phyloP scores from a whole-genome alignment of 352 stramenopile genomes.

The Globisporangium emineosum region DNA sequence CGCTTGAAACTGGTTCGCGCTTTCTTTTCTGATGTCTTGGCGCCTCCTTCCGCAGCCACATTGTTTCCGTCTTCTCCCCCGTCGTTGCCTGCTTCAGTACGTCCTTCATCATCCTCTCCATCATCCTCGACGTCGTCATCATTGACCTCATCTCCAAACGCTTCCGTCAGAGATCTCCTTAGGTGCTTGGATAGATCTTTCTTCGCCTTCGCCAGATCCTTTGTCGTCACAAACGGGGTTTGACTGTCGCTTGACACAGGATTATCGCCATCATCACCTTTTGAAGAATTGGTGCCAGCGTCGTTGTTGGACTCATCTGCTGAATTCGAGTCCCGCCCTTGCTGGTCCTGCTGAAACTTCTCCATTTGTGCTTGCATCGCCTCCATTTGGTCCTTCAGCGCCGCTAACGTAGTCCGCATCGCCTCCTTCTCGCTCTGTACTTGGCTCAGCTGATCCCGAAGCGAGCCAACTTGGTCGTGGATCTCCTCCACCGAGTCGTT shows the following conservation, averaged over 20 bases:
- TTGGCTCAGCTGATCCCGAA: conserved; percentile 40
- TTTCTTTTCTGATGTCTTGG: background rate
- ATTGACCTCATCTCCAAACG: conserved; percentile 33
- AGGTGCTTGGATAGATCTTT: conserved; percentile 43
- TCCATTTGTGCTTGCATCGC: conserved; percentile 46
- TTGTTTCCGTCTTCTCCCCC: background rate
- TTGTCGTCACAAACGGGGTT: conserved; percentile 34
- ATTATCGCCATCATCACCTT: background rate
- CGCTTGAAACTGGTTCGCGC: conserved; percentile 14
- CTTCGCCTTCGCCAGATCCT: conserved; percentile 47
- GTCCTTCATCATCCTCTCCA: conserved; percentile 24
- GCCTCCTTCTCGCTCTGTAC: conserved; percentile 56
- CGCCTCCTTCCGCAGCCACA: background rate
- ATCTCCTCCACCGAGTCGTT: conserved; percentile 53
- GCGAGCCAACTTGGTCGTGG: conserved; percentile 36
- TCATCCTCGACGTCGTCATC: conserved; percentile 26
- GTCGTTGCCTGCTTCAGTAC: background rate
- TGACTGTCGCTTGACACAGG: conserved; percentile 8
- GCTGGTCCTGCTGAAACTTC: conserved; percentile 27
- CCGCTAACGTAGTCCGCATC: conserved; percentile 37
- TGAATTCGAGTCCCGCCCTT: conserved; percentile 19
- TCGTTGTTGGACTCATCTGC: background rate
- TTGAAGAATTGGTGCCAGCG: conserved; percentile 1
- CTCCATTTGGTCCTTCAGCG: conserved; percentile 48
- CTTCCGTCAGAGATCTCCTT: conserved; percentile 37